A percentile compares a stretch with the other conserved stretches of the same genome.
phyloP scores from a whole-genome alignment of 1,139 yeast species.

The Yarrowia galli region DNA sequence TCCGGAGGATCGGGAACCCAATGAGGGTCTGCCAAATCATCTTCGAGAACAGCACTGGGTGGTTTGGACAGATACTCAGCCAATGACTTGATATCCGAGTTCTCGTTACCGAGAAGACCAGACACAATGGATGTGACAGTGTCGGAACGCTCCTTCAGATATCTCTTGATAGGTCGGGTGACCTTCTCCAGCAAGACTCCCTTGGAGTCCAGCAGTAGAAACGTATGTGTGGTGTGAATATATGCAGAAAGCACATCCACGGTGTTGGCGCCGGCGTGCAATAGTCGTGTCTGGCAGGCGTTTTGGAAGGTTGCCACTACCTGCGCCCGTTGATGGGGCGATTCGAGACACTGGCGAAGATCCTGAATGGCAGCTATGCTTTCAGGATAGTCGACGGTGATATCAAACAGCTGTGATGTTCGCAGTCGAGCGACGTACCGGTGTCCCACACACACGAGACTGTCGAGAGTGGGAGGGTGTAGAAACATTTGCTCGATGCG shows the following conservation, averaged over 20 bases:
- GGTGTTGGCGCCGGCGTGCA: slow-evolving; percentile 87
- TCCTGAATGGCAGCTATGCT: slow-evolving; percentile 70
- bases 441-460: slow-evolving; percentile 36
- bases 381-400: slow-evolving; percentile 65
- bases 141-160: slow-evolving; percentile 75
- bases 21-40: slow-evolving; percentile 57
- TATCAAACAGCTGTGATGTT: slow-evolving; percentile 68
- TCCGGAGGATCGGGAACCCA: slow-evolving; percentile 96
- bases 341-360: slow-evolving; percentile 53
- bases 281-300: slow-evolving; percentile 59
- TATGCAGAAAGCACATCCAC: slow-evolving; percentile 73
- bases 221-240: slow-evolving; percentile 74
- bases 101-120: slow-evolving; percentile 67
- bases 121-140: slow-evolving; percentile 72
- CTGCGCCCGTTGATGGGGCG: slow-evolving; percentile 56
- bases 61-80: slow-evolving; percentile 58
- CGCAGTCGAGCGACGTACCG: slow-evolving; percentile 51
- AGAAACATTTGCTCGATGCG: slow-evolving; percentile 39
- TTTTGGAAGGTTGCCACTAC: slow-evolving; percentile 64
- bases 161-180: slow-evolving; percentile 72
- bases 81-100: slow-evolving; percentile 59
- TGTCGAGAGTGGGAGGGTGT: slow-evolving; percentile 38
- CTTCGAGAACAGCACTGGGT: slow-evolving; percentile 44
- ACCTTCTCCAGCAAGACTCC: slow-evolving; percentile 84
- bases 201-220: slow-evolving; percentile 80